These are phyloP conservation scores for Candida sp. DNA, from an alignment of 1,139 yeast genomes.

Conservation along the genomic window DNA sequence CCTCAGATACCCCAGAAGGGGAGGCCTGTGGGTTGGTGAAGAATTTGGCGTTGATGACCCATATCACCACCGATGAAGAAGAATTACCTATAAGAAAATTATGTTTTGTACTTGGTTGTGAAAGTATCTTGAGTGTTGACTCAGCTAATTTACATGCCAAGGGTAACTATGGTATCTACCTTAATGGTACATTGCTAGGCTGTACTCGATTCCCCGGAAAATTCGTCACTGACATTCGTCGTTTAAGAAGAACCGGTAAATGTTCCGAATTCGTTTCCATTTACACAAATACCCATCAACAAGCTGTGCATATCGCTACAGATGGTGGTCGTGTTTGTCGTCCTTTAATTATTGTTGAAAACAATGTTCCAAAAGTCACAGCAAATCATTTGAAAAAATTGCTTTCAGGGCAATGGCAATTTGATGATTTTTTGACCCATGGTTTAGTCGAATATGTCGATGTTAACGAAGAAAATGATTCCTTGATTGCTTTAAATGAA, in stretches of 20 bases:
- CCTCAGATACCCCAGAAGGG: slow-evolving; percentile 99
- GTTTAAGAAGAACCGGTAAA: slow-evolving; percentile 78
- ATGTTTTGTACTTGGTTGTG: slow-evolving; percentile 86
- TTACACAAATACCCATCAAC: slow-evolving; percentile 84
- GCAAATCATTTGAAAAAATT: slow-evolving; percentile 65
- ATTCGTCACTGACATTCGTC: slow-evolving; percentile 77
- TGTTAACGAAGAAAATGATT: slow-evolving; percentile 97
- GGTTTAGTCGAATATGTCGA: slow-evolving; percentile 96
- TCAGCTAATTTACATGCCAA: slow-evolving; percentile 77
- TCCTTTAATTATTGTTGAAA: slow-evolving; percentile 81
- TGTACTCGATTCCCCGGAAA: slow-evolving; percentile 81
- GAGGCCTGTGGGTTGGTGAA: slow-evolving; percentile 99
- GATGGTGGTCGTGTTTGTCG: slow-evolving; percentile 99
- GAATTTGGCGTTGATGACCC: slow-evolving; percentile 96
- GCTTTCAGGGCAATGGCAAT: slow-evolving; percentile 67
- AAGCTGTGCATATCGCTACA: slow-evolving; percentile 95
- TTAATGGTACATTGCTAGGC: slow-evolving; percentile 94
- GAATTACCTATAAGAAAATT: slow-evolving; percentile 80
- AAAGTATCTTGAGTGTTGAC: slow-evolving; percentile 76
- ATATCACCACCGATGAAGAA: slow-evolving; percentile 97
- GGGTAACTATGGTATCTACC: slow-evolving; percentile 78
- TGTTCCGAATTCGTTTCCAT: slow-evolving; percentile 90
- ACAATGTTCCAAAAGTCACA: slow-evolving; percentile 66
- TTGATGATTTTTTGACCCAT: slow-evolving; percentile 81
- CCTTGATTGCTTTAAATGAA: slow-evolving; percentile 90